Evolutionary conservation across 768 basidiomycete species (phyloP), one percentile per base, ranked within the genome.

Genomic region (Tricholoma furcatifolium): DNA sequence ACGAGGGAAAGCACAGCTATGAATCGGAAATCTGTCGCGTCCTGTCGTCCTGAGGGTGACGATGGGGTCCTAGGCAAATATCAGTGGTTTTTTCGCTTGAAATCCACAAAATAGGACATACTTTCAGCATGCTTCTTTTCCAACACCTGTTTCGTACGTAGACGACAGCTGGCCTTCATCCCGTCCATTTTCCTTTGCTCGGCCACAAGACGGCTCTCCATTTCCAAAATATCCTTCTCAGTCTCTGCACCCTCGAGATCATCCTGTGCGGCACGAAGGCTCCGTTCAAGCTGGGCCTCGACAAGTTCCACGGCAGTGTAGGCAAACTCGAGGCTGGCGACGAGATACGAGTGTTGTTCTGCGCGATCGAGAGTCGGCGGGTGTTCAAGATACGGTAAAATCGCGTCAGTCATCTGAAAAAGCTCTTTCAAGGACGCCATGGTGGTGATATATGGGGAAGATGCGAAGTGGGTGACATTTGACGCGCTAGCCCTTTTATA

Each of bases 281-380:
- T 54, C 31, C 53, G 52, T 31, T 58, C 56, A 6, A 58, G 53
- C 23, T 58, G 56, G 0, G 52, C 56, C 14, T 58, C 56, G 34
- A 58, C 56, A 23, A 58, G 56, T 15, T 58, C 56, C 21, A 58
- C 56, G 36, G 56, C 56, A 15, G 56, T 48, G 24, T 58, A 58
- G n/a, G 56, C 53, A 31, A 58, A 58, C 38, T 58, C 56, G 44
- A 58, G 53, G 45, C 49, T 51, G 17, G 52, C 53, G 35, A 35
- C 40, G 41, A 58, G 56, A 38, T 58, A 58, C 17, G 53, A 36
- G 46, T 51, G 53, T 32, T 51, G 53, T 8, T 54, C 48, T 14
- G 39, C 8, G 34, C 5, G 49, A 10, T 9, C 35, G 18, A 58
- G 52, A 18, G 23, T 12, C 1, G 53, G 56, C 1, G 56, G 56